Evolutionary conservation across 106 monocot genomes (phyloP), one percentile per base, ranked within the genome.

Genomic region (Dioscorea alata): DNA sequence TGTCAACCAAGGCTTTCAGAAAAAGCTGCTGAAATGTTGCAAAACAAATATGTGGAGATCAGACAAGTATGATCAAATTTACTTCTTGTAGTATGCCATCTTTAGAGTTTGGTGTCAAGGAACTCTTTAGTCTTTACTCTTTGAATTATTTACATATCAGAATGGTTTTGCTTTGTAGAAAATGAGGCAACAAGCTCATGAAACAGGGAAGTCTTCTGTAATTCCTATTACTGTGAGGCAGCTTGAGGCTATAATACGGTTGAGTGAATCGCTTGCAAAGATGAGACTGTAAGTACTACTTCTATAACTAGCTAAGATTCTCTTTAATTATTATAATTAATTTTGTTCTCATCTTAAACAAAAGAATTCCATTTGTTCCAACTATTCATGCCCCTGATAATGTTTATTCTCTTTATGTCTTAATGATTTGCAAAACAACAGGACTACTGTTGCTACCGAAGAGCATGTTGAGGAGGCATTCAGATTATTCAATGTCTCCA

Each of bases 161-260:
- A 42, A 10, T 42, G 42, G 42, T 42, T 28, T 42, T 42, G 54
- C 54, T 19, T 48, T 82, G 65, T 68, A 97, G 96, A 89, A 78
- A 92, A 97, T 97, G 92, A 92, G 89, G 70, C 89, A 85, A 66
- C 96, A 97, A 50, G 89, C 92, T 66, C 61, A 97, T 72, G 97
- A 97, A 61, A 89, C 92, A 17, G 92, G 92, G 22, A 86, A 74
- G 65, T 59, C 89, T 67, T 83, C 92, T 76, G 92, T 92, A 34
- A 74, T 97, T 65, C 97, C 97, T 8, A 97, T 97, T 62, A 97
- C 97, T 12, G 97, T 97, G 67, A 89, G 97, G 86, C 97, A 97
- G 81, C 92, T 97, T 53, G 97, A 97, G 83, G 97, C 97, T 48
- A 85, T 97, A 79, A 92, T 97, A 66, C 78, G 97, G 32, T 70